Conservation (phyloP, 495 filamentous ascomycete genomes). For the Aspergillus hancockii region DNA sequence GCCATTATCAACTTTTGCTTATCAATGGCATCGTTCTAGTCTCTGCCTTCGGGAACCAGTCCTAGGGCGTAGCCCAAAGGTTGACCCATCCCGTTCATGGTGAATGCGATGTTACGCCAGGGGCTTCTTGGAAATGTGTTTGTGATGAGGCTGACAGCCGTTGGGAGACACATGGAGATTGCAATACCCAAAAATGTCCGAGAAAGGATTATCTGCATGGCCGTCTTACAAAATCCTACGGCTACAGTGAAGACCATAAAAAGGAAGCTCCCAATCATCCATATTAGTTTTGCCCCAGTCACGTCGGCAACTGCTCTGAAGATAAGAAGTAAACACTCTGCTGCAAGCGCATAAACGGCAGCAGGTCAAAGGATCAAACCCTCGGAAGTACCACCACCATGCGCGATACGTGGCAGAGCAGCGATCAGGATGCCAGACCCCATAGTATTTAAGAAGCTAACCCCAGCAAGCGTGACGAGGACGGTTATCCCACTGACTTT, state of each 20-base stretch:
- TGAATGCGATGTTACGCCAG: conserved; percentile 53
- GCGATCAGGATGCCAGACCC: neutral
- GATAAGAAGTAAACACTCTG: conserved; percentile 50
- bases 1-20: too few species aligned
- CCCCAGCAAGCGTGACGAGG: neutral
- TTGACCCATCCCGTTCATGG: conserved; percentile 48
- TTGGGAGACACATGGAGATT: conserved; percentile 51
- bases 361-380: neutral
- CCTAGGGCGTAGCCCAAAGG: conserved; percentile 56
- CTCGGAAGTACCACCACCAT: neutral
- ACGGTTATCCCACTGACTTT: too few species aligned
- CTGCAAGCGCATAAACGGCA: conserved; percentile 32
- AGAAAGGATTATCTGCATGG: conserved; percentile 52
- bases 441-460: neutral
- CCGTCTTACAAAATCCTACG: conserved; percentile 44
- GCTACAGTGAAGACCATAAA: conserved; percentile 46
- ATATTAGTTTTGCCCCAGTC: conserved; percentile 44
- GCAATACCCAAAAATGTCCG: conserved; percentile 51
- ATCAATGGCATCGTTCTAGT: too few species aligned
- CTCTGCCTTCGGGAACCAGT: conserved; percentile 56
- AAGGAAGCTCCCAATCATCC: conserved; percentile 47
- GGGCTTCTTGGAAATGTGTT: conserved; percentile 42
- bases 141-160: conserved; percentile 51
- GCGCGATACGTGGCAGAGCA: neutral
- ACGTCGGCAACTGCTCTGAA: conserved; percentile 55